Base-by-base conservation (phyloP, 441 rosid genomes). In the Adansonia gregorii region DNA sequence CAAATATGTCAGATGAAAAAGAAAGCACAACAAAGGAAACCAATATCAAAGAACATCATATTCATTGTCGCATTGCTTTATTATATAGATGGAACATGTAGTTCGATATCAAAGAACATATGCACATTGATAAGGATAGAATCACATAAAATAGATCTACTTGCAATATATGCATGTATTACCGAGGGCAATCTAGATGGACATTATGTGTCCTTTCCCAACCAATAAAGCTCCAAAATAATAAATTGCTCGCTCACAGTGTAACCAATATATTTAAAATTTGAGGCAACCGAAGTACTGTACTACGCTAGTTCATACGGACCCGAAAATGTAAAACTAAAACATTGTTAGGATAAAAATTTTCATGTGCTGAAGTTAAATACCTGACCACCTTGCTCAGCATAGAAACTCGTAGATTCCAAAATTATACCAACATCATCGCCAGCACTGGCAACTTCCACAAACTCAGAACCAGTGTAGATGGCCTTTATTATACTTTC, bases 331-430 rank as follows among this genome's bases (percentile, higher is more conserved):
- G n/a, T 51, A 51, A 49, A 64, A 27, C 51, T 51, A 35, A 65
- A 75, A 12, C 41, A 73, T 20, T 14, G 7, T 14, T 41, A 7
- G 39, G 20, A 73, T 73, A 58, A 58, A 56, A 43, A 12, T 7
- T 56, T 48, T 8, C 19, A 31, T n/a, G 41, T 7, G 1, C 59
- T 49, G 11, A 27, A 63, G 60, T 65, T 43, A 65, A 64, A 51
- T 89, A 96, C 99, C 98, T 96, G 99, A 79, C 99, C 99, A 86
- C 99, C 99, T 91, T 94, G 98, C 87, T 97, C 99, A 45, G 99
- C 97, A 80, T 97, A 97, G 89, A 97, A 97, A 78, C 94, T 89
- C 6, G 98, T 90, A 35, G 97, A 93, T 58, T 87, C 91, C 85
- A 94, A 79, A 70, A 97, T 86, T 59, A 97, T 78, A 75, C 97